Percentiles rank a stretch among this genome's conserved stretches.
Evolutionary conservation across 441 rosid genomes (phyloP).

Genomic region (Raphanus hybrid): DNA sequence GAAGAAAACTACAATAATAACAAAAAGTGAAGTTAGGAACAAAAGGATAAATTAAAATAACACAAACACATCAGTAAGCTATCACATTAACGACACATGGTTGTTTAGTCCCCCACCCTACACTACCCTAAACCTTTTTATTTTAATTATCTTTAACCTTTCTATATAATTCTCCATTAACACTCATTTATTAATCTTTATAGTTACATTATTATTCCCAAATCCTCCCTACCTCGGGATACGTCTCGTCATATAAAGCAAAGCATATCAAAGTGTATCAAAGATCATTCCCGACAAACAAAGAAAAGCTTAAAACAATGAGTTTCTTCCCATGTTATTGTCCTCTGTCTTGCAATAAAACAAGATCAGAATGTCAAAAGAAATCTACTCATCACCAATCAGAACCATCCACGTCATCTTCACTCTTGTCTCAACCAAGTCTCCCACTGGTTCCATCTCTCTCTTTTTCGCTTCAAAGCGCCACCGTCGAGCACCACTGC

Average conservation of each 20-base stretch:
- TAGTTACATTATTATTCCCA: conserved; percentile 4
- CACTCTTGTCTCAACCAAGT: conserved; percentile 40
- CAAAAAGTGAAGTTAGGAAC: conserved; percentile 39
- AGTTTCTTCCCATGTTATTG: conserved; percentile 41
- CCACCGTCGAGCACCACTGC: conserved; percentile 37
- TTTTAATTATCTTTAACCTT: conserved; percentile 20
- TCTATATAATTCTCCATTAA: conserved; percentile 30
- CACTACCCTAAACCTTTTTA: conserved; percentile 16
- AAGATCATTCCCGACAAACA: conserved; percentile 37
- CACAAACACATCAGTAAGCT: conserved; percentile 26
- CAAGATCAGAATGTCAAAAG: conserved; percentile 31
- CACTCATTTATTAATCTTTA: not conserved
- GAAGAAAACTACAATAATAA: not conserved
- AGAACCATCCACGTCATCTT: conserved; percentile 28
- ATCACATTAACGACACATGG: conserved; percentile 35
- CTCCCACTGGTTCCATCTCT: conserved; percentile 41
- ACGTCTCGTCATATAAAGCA: conserved; percentile 31
- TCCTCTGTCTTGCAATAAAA: conserved; percentile 32
- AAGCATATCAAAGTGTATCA: conserved; percentile 10
- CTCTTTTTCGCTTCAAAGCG: conserved; percentile 27
- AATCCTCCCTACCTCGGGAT: conserved; percentile 30
- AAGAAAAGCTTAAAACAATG: conserved; percentile 28
- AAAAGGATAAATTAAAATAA: conserved; percentile 22
- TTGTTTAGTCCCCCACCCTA: conserved; percentile 25
- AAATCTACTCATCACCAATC: conserved; percentile 33